A percentile compares a stretch with the other conserved stretches of the same genome.
These are phyloP conservation scores for Phytophthora quininea DNA, from an alignment of 352 stramenopile species.

Conservation along the genomic window DNA sequence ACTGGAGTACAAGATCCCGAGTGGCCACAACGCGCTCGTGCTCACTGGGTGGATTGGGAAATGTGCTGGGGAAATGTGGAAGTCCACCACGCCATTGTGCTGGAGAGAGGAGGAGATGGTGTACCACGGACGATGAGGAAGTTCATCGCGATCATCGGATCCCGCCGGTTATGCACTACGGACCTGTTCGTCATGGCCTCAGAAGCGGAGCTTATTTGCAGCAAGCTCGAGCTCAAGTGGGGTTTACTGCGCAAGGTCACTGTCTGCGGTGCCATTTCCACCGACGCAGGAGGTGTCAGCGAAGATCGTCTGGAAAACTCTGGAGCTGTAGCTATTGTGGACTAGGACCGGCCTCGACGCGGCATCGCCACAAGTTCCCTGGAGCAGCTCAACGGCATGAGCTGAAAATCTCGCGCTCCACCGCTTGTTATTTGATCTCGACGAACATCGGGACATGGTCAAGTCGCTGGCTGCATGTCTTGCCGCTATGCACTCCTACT, in stretches of 20 bases:
- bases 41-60: conserved; percentile 44
- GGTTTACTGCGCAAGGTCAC: too few relatives aligned
- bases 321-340: too few relatives aligned
- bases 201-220: conserved; percentile 40
- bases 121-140: conserved; percentile 45
- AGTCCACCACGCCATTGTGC: conserved; percentile 50
- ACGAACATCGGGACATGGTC: background rate
- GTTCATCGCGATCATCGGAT: conserved; percentile 67
- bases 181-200: conserved; percentile 77
- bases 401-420: too few relatives aligned
- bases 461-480: background rate
- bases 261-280: too few relatives aligned
- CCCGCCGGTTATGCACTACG: conserved; percentile 68
- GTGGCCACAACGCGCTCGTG: conserved; percentile 49
- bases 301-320: too few relatives aligned
- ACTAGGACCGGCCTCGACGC: too few relatives aligned
- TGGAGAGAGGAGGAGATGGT: conserved; percentile 58
- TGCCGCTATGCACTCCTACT: background rate
- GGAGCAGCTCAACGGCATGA: too few relatives aligned
- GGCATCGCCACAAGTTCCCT: too few relatives aligned
- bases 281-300: too few relatives aligned
- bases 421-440: too few relatives aligned
- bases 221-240: too few relatives aligned
- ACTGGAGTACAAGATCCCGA: conserved; percentile 47
- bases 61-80: conserved; percentile 27